Base-by-base conservation (phyloP, 371 early-diverging fungal species). In the Mortierella sp. region DNA sequence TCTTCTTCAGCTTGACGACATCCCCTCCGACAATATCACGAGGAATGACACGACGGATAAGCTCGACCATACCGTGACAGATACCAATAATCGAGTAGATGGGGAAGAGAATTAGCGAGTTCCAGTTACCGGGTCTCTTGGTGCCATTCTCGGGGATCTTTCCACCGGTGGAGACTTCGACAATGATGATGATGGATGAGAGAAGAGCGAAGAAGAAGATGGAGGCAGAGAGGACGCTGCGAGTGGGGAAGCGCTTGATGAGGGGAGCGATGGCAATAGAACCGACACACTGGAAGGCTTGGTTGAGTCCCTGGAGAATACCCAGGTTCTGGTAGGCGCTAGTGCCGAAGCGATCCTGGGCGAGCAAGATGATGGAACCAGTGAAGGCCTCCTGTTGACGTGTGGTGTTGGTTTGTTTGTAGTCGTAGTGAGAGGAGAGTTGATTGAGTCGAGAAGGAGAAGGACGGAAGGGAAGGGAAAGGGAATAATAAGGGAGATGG, bases 11-110 rank as follows among this genome's bases (percentile, higher is more conserved):
- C 89, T 91, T 91, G 71, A 82, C 44, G 31, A 89, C 88, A 83
- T 91, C 87, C 31, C 89, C 91, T 37, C 91, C 91, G 51, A 91
- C 91, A 72, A 91, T 89, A 64, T 91, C 91, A n/a, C 77, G 75
- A 69, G 91, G 91, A 44, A 91, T 90, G 79, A 91, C 88, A 73
- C 91, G 89, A n/a, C 91, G 90, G 43, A 91, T 89, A 37, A 91
- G 78, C 71, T 91, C 91, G 44, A 91, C 83, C 82, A 89, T 89
- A 21, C 91, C 91, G 59, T 88, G 89, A 79, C 88, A 88, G 74
- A 90, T 75, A 67, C 91, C 91, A 54, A 88, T 87, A 40, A 86
- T 71, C 14, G 78, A 73, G 81, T 88, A 90, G 72, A 90, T n/a
- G 43, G 86, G 80, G 79, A 87, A 91, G 67, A 90, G 72, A 28